Percentiles rank a stretch among this genome's conserved stretches.
phyloP scores from a whole-genome alignment of 306 rosid genomes.

The Pachyrhizus erosus region DNA sequence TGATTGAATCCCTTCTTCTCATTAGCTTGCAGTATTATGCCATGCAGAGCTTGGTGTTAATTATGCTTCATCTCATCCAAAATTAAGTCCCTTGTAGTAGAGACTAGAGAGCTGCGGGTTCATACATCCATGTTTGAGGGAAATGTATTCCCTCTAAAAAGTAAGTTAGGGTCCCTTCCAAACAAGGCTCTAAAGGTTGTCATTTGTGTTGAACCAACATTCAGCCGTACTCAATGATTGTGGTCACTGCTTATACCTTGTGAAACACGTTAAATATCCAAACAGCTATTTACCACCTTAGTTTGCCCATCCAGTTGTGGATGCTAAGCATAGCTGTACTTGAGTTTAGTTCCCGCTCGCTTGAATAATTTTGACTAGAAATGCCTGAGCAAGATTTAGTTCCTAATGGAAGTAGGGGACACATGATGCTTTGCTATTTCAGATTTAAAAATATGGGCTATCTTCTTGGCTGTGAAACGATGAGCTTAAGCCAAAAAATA shows the following conservation, averaged over 20 bases:
- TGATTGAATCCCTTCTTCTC: background rate
- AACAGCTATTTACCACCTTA: background rate
- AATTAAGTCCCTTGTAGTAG: slow-evolving; percentile 10
- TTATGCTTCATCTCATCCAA: background rate
- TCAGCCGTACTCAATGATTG: background rate
- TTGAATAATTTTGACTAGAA: background rate
- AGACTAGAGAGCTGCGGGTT: background rate
- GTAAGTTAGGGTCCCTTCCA: background rate
- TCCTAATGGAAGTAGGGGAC: background rate
- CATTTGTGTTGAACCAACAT: background rate
- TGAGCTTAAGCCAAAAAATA: background rate
- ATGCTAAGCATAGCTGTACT: background rate
- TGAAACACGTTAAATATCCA: background rate
- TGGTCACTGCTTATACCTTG: slow-evolving; percentile 7
- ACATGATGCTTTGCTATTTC: background rate
- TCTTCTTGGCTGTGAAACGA: background rate
- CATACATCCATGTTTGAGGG: background rate
- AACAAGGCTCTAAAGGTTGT: background rate
- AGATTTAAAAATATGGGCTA: background rate
- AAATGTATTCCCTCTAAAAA: background rate
- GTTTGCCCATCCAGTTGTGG: background rate
- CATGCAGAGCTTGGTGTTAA: background rate
- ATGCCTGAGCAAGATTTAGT: background rate
- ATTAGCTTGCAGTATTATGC: background rate
- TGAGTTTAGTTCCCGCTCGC: background rate